Base-by-base conservation (phyloP, 2,329 filamentous ascomycete species). In the Aureobasidium melanogenum region DNA sequence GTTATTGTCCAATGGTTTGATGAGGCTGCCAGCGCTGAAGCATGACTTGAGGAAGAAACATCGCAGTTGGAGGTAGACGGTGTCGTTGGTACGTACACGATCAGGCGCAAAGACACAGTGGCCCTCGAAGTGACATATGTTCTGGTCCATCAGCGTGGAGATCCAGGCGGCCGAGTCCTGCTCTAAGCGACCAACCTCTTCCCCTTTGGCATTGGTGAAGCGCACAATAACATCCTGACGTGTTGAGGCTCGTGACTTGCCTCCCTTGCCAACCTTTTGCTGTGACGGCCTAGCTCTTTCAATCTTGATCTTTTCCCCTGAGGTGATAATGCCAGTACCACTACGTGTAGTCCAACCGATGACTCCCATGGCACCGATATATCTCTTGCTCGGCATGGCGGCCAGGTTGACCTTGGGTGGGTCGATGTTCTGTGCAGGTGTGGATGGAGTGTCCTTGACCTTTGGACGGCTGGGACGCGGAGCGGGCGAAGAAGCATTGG, bases 111-210 rank as follows among this genome's bases (percentile, higher is more conserved):
- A 97, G 1, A 99, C 91, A 69, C 91, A 96, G 14, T 83, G 85
- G 6, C 89, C 94, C 66, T 96, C 89, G 64, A 99, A 96, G 24
- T 77, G 83, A 77, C 92, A 97, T 3, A 97, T 82, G 34, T 88
- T 87, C 71, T 97, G 91, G 69, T 99, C 94, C 56, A 97, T 85
- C 66, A 99, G 76, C 0, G 91, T 87, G 3, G 94, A 96, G 6
- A 97, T 89, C 92, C 94, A 99, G 63, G 86, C 84, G 4, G 94
- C 91, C 5, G 85, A 86, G 36, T 97, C 92, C 68, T 92, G 93
- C 30, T 91, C 87, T 39, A 99, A 74, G 63, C 94, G 83, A 4
- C 94, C 94, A 51, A 99, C 82, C 72, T 99, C 94, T 60, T 87
- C 84, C 0, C 92, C 92, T 56, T 77, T 82, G 10, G 80, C 73